These are phyloP conservation scores for Globisporangium cederbergense DNA, from an alignment of 352 stramenopile species.

Conservation along the genomic window DNA sequence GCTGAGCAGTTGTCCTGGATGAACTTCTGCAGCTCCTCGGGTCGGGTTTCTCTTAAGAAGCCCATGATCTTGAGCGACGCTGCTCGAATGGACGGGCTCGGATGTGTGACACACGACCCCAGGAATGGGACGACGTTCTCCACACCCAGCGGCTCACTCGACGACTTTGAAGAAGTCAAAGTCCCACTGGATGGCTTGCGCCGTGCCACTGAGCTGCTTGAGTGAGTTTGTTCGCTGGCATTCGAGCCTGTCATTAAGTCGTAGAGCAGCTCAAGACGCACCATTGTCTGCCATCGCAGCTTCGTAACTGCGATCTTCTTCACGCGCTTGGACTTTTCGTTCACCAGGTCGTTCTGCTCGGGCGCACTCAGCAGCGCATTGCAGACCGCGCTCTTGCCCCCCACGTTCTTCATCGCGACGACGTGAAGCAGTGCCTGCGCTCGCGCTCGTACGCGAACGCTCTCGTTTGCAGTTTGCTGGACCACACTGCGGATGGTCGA, in stretches of 20 bases:
- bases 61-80: constrained; percentile 44
- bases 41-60: constrained; percentile 29
- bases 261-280: constrained; percentile 60
- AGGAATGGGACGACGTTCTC: constrained; percentile 77
- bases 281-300: constrained; percentile 56
- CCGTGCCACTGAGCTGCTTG: constrained; percentile 7
- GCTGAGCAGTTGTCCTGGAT: constrained; percentile 53
- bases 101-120: constrained; percentile 52
- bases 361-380: constrained; percentile 71
- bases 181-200: constrained; percentile 30
- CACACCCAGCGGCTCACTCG: constrained; percentile 40
- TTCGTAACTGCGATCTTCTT: constrained; percentile 53
- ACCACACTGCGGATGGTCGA: constrained; percentile 74
- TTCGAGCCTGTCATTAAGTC: constrained; percentile 31
- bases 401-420: constrained; percentile 38
- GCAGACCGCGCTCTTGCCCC: constrained; percentile 59
- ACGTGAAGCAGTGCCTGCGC: constrained; percentile 46
- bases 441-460: constrained; percentile 52
- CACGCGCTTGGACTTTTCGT: constrained; percentile 24
- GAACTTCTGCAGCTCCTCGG: constrained; percentile 42
- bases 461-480: constrained; percentile 65
- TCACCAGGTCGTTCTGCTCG: constrained; percentile 47
- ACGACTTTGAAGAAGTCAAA: constrained; percentile 18
- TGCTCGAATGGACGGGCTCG: constrained; percentile 42
- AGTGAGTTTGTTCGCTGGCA: neutral